Evolutionary conservation across 2,329 filamentous ascomycete genomes (phyloP).

Genomic region (Epichloe aotearoae): DNA sequence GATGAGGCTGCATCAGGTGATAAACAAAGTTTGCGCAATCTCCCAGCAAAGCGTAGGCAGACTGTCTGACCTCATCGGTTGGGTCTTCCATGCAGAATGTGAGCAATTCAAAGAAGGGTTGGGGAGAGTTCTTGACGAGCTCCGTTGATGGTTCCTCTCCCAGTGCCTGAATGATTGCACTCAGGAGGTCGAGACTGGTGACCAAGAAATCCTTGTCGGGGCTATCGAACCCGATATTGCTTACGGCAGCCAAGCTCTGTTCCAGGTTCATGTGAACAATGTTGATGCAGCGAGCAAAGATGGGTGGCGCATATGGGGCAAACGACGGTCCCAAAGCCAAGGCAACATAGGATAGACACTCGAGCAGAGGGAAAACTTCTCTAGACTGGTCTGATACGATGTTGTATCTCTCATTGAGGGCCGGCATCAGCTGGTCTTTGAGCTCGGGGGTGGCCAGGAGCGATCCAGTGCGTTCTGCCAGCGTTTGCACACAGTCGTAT

Average conservation of each 20-base stretch:
- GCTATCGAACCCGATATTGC: constrained; percentile 55
- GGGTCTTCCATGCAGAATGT: constrained; percentile 85
- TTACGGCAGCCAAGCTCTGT: constrained; percentile 56
- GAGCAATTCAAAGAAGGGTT: constrained; percentile 80
- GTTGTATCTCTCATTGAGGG: constrained; percentile 77
- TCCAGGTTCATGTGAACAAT: constrained; percentile 89
- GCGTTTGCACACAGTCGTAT: constrained; percentile 94
- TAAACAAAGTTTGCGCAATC: constrained; percentile 93
- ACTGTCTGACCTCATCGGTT: constrained; percentile 88
- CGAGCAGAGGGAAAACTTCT: constrained; percentile 89
- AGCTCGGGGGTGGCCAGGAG: constrained; percentile 65
- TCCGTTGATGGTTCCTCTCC: constrained; percentile 59
- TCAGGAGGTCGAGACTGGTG: constrained; percentile 85
- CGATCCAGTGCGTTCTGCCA: constrained; percentile 81
- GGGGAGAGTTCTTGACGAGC: constrained; percentile 62
- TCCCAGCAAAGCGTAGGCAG: constrained; percentile 84
- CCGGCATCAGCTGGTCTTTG: constrained; percentile 82
- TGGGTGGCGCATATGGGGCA: constrained; percentile 69
- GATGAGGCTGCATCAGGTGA: constrained; percentile 59
- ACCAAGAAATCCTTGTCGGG: constrained; percentile 97
- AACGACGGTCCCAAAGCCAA: constrained; percentile 74
- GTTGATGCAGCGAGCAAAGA: constrained; percentile 77
- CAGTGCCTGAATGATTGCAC: constrained; percentile 84
- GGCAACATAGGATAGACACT: constrained; percentile 90
- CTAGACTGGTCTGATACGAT: constrained; percentile 77